Evolutionary conservation across 805 yeast genomes (phyloP), one percentile per base, ranked within the genome.

Genomic region (Nakazawaea sp.): DNA sequence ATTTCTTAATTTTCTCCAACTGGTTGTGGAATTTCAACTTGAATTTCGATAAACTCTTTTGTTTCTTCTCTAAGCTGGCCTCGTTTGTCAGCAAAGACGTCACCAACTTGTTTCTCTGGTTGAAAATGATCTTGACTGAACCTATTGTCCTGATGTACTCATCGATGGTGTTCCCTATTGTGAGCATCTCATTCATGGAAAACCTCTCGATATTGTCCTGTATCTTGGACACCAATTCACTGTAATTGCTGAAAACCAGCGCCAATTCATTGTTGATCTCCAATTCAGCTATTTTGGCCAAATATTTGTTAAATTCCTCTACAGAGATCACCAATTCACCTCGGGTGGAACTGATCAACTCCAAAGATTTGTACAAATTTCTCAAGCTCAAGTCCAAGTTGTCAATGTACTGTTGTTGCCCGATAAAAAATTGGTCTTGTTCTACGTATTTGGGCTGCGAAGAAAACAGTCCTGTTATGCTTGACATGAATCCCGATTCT

Each of bases 91-190:
- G 58, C 21, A 75, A 57, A 33, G 64, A 66, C 32, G 62, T 52
- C 21, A 74, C 64, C 3, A 72, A 53, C 46, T 78, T 83, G 40
- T 75, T 70, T 46, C 97, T 70, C 40, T 86, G 87, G 32, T 77
- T 78, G 46, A 89, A 80, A 4, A 84, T 77, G 32, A 76, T 71
- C 45, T 81, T 73, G 23, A 87, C 72, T 20, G 95, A 84, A 8
- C 82, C 79, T 18, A 89, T 75, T 12, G 80, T 64, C 34, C 97
- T 70, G 33, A 79, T 64, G 54, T 92, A 89, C 53, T 89, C 97
- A 53, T 90, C 96, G 27, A 90, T 63, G 1, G 95, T 85, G 18
- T 83, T 74, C 2, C 95, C 95, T 32, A 90, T 61, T 0, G 96
- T 87, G 44, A 90, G 62, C 50, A 88, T 75, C 47, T 90, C 97